Evolutionary conservation across 2,329 filamentous ascomycete genomes (phyloP), one percentile per base, ranked within the genome.

Genomic region (Trichoderma sp.): DNA sequence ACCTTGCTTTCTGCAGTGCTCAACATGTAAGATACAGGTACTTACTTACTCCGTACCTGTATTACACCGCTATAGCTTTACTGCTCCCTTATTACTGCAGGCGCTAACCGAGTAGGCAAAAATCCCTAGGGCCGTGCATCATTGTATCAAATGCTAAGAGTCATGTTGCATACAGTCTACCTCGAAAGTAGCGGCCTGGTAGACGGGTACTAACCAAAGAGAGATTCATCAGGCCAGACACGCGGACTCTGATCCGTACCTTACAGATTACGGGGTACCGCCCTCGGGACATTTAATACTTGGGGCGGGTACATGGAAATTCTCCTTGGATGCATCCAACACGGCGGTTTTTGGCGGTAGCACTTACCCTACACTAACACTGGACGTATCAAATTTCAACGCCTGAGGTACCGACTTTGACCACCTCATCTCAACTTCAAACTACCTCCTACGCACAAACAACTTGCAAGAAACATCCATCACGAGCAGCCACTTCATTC

Each of bases 111-210:
- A 38, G 16, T 16, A 18, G 14, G 6, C 14, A 45, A 18, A 18
- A 18, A 18, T n/a, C n/a, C n/a, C n/a, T 45, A 45, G 38, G 38
- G 1, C 38, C 41, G 41, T 45, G 41, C 66, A 41, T 59, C 12
- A 59, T 31, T 18, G 16, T 29, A 41, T 35, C 45, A 29, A 35
- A 29, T 4, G 9, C 33, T n/a, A 11, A 59, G 66, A 29, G 66
- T 69, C 66, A 69, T 69, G 66, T 38, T 69, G 41, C 65, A 68
- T 68, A 33, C 33, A 33, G 33, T 45, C 41, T n/a, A n/a, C 41
- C 41, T 9, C 3, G 7, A 18, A 45, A 45, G 60, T 63, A 33
- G 33, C 60, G 33, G 60, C 60, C 60, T 63, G 9, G n/a, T 21
- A 21, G 60, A 21, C 29, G 1, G 50, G 50, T 56, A 56, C 50